These are phyloP conservation scores for Exophiala sideris DNA, from an alignment of 2,329 filamentous ascomycete genomes.

Conservation along the genomic window DNA sequence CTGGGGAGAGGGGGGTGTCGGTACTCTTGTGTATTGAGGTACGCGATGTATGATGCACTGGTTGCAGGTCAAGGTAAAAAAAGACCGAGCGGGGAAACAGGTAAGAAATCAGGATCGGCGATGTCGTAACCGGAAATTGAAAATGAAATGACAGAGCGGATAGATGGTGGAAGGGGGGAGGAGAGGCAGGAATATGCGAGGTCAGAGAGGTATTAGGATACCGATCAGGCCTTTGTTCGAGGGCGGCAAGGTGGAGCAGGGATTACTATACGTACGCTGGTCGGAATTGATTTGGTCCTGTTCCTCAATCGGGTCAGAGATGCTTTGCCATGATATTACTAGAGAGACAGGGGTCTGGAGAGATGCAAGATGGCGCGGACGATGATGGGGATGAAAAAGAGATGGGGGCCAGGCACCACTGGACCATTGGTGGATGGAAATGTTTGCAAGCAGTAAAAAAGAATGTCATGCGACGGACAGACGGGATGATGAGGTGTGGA, in stretches of 20 bases:
- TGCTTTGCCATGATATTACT: constrained; percentile 5
- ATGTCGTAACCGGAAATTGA: constrained; percentile 10
- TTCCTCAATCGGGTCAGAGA: constrained; percentile 24
- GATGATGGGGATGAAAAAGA: constrained; percentile 2
- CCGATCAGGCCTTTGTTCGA: constrained; percentile 4
- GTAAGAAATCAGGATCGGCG: constrained; percentile 10
- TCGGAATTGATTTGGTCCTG: constrained; percentile 26
- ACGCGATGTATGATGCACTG: constrained; percentile 12
- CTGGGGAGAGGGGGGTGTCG: constrained; percentile 9
- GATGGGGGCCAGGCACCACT: constrained; percentile 17
- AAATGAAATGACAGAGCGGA: constrained; percentile 8
- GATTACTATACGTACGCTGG: constrained; percentile 26
- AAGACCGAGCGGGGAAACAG: constrained; percentile 7
- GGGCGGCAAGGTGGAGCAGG: constrained; percentile 17
- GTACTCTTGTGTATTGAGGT: constrained; percentile 13
- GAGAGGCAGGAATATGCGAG: constrained; percentile 2
- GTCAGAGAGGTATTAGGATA: background rate
- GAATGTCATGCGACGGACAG: constrained; percentile 14
- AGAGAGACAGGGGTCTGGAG: constrained; percentile 1
- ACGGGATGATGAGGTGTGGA: constrained; percentile 6
- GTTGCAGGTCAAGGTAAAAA: constrained; percentile 8
- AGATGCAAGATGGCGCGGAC: constrained; percentile 12
- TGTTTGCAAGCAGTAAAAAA: background rate
- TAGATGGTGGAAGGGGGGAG: constrained; percentile 4
- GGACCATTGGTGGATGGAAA: background rate